Base-by-base conservation (phyloP, 805 yeast species). In the Crinitomyces ghanaensis region DNA sequence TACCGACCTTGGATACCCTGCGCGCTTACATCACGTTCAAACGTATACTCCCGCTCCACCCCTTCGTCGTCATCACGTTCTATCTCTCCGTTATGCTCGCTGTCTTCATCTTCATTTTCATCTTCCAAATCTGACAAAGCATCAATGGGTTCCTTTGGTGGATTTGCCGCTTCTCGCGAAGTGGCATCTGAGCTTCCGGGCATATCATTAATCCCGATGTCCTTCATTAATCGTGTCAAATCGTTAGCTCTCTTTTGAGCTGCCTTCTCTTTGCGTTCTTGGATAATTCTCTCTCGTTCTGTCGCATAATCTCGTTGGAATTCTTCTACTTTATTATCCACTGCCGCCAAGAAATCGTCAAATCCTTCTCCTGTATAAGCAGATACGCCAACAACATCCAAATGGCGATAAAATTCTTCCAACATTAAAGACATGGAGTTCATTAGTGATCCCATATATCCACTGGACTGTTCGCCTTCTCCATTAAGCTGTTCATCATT, bases 391-490 rank as follows among this genome's bases (percentile, higher is more conserved):
- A 81, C 94, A 40, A 86, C 82, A 53, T 91, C 97, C 41, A 91
- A 62, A 38, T 86, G 86, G 1, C 93, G 77, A 54, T 91, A 91
- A 49, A 91, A 91, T 54, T 91, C 98, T 53, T 91, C 99, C 36
- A 91, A 64, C 84, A 91, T 85, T 45, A 91, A 65, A 21, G 94
- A 80, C 95, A 91, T 82, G 1, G 96, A 85, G 54, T 86, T 91
- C 39, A 91, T 82, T 33, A 91, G 63, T 1, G 95, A 83, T 34
- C 82, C 73, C 98, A 91, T 91, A 56, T 91, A 91, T 2, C 95
- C 95, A 2, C 88, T 75, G 3, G 76, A 72, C 15, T 68, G 57
- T 25, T 62, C 64, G 14, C 74, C 72, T 35, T 57, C 60, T 23
- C 74, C 78, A 43, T 72, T 77, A 31, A 70, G 57, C 30, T 80